Evolutionary conservation across 2,329 filamentous ascomycete genomes (phyloP), one percentile per base, ranked within the genome.

Genomic region (Pseudogymnoascus sp.): DNA sequence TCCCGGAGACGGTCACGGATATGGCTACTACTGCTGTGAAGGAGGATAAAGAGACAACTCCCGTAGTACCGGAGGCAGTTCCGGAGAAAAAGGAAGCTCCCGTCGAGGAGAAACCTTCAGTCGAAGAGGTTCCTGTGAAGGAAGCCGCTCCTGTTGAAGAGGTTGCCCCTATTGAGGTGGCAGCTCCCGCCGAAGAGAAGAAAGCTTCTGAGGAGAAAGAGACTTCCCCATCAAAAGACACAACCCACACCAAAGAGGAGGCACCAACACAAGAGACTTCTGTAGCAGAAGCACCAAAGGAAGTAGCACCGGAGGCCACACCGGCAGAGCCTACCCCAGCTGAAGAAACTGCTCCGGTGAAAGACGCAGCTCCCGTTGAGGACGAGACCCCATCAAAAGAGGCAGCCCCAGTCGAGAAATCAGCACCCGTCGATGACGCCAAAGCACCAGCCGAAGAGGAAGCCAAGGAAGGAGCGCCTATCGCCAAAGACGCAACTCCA

Each of bases 211-310:
- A 30, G 30, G 45, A 18, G 45, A n/a, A n/a, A n/a, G 45, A 52
- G 45, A 9, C 8, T 9, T 9, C 30, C 3, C 30, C 30, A 10
- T 7, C 10, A 12, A 3, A 33, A 12, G 26, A 30, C 13, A 45
- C 12, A 18, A 30, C 45, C 4, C 45, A 23, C 45, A 15, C 45
- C n/a, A 52, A 52, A 13, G 45, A 52, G 9, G 45, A 52, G 45
- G 15, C 45, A 30, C 45, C 45, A 52, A n/a, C 26, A 52, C 23
- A 8, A 52, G 45, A 30, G 12, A 26, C 45, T 30, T 26, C 45
- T 52, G 45, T 30, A 52, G 26, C 45, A 52, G 45, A 52, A 12
- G 41, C 41, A 52, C 45, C 45, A 52, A 52, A 52, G 45, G 45
- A 52, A 23, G 45, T 18, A 30, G 45, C 26, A 30, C 45, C 45